These are phyloP conservation scores for Diospyros lotus DNA, from an alignment of 148 eudicot species.

Conservation along the genomic window DNA sequence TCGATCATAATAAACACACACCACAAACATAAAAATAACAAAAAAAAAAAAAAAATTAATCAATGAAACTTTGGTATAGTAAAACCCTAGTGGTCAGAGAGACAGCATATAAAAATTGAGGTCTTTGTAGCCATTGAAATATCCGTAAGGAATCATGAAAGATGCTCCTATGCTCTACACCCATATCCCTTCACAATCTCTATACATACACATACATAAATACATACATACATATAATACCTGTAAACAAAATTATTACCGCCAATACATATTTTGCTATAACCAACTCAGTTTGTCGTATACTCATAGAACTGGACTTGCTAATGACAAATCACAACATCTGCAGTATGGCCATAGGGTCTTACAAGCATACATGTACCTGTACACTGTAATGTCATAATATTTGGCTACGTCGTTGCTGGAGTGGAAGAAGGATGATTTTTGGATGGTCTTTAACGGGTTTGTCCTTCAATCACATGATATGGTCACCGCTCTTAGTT, in stretches of 20 bases:
- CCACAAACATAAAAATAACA: too few relatives aligned
- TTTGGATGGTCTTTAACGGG: background rate
- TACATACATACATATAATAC: background rate
- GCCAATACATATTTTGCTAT: background rate
- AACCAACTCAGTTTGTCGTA: conserved; percentile 5
- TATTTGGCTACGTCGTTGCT: too few relatives aligned
- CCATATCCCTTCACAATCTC: background rate
- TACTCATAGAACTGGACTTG: background rate
- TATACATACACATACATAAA: conserved; percentile 2
- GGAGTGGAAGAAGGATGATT: background rate
- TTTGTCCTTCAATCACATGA: conserved; percentile 23
- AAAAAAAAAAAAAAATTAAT: too few relatives aligned
- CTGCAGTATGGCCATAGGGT: too few relatives aligned
- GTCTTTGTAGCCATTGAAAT: too few relatives aligned
- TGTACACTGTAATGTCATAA: too few relatives aligned
- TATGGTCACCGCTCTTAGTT: conserved; percentile 18
- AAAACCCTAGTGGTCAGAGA: too few relatives aligned
- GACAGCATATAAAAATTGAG: too few relatives aligned
- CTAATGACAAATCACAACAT: background rate
- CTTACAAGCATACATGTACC: too few relatives aligned
- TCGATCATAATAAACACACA: too few relatives aligned
- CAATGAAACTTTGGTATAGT: too few relatives aligned
- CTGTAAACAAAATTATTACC: background rate
- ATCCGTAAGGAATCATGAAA: conserved; percentile 1
- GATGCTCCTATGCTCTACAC: background rate